Conservation (phyloP, 1,284 basidiomycete species). For the Cryptococcus amylolentus region DNA sequence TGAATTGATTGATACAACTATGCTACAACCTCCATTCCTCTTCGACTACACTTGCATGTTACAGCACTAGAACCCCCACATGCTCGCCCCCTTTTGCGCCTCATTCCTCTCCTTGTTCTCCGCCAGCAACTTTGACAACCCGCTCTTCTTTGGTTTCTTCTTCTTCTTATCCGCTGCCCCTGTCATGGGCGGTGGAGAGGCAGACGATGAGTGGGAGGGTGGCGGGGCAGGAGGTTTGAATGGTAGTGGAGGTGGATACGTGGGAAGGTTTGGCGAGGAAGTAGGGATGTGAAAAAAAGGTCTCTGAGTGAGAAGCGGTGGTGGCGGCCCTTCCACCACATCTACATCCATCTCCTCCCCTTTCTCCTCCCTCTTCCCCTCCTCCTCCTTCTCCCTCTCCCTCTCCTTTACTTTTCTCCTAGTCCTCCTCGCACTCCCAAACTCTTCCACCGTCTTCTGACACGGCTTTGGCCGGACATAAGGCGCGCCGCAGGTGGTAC, state of each 20-base stretch:
- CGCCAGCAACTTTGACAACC: conserved; percentile 44
- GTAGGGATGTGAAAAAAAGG: conserved; percentile 29
- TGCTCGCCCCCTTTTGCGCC: conserved; percentile 14
- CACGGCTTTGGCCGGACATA: conserved; percentile 17
- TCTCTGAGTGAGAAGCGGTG: conserved; percentile 17
- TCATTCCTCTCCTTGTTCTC: conserved; percentile 42
- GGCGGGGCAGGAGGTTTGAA: neutral
- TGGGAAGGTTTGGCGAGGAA: conserved; percentile 37
- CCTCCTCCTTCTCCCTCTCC: conserved; percentile 3
- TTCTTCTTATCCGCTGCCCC: conserved; percentile 5
- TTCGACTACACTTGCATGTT: neutral
- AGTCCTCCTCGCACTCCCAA: conserved; percentile 17
- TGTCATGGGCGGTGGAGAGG: conserved; percentile 12
- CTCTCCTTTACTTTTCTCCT: neutral
- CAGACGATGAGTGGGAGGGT: conserved; percentile 7
- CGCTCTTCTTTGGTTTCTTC: conserved; percentile 43
- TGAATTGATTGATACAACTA: neutral
- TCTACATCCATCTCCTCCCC: neutral
- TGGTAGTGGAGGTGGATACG: conserved; percentile 34
- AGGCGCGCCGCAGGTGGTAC: conserved; percentile 22
- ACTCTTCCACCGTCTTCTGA: conserved; percentile 8
- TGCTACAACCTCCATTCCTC: neutral
- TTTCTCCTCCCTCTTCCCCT: neutral
- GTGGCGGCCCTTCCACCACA: neutral
- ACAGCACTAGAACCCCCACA: conserved; percentile 28